Base-by-base conservation (phyloP, 352 stramenopile genomes). In the Phytophthora melonis region DNA sequence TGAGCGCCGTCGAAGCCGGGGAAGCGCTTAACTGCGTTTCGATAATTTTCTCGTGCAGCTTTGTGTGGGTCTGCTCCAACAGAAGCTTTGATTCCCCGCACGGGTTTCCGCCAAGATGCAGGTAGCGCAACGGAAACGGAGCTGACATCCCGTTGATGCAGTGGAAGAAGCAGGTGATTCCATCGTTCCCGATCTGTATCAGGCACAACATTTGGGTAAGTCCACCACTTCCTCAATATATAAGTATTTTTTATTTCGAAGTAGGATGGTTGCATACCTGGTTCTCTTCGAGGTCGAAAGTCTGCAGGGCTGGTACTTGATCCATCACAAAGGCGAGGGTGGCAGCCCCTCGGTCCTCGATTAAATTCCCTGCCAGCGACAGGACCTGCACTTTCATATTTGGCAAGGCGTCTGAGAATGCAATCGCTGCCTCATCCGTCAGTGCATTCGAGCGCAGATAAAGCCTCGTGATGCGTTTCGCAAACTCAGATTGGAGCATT, bases 251-350 rank as follows among this genome's bases (percentile, higher is more conserved):
- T 43, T 27, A 27, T 27, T 27, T 27, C 23, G 23, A 27, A 27
- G 23, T 27, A 6, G 36, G 11, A 43, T 41, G 13, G 9, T 41
- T 41, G 8, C 34, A 41, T 30, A 91, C 83, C 69, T 82, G 61
- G 27, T 92, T 92, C 3, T 84, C 61, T 3, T 87, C 83, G 0
- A 92, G 63, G 25, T 87, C 80, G 1, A 92, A 73, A 9, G 74
- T 82, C 27, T 86, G 68, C 6, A 92, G 54, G 1, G 52, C 55
- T 19, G 62, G n/a, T 2, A 71, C 71, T 21, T 78, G 55, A 47
- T 90, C 83, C 9, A 92, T 58, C 2, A 79, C 73, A 43, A 91
- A 91, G 0, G 78, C 80, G 10, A 92, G 55, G 13, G 75, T 77
- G 1, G 78, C 75, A 14, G 82, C 75, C 10, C 85, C 85, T 30